A percentile compares a stretch with the other conserved stretches of the same genome.
phyloP scores from a whole-genome alignment of 345 rosid species.

The Microthlaspi erraticum region DNA sequence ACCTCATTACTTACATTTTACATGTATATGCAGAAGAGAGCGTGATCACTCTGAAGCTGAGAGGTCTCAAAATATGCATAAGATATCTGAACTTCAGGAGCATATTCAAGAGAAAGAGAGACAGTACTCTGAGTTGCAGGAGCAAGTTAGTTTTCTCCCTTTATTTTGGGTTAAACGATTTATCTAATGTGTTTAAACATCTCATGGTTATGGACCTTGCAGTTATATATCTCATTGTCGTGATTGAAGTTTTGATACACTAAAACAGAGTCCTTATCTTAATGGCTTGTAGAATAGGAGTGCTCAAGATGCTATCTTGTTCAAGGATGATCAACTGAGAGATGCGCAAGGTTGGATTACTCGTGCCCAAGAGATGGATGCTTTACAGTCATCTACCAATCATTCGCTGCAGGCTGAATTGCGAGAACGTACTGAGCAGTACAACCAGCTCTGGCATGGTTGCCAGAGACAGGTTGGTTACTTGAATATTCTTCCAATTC shows the following conservation, averaged over 20 bases:
- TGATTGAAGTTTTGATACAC: background rate
- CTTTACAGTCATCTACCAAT: slow-evolving; percentile 71
- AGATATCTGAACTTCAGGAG: slow-evolving; percentile 88
- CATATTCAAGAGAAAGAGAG: slow-evolving; percentile 91
- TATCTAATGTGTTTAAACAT: background rate
- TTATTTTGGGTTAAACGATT: slow-evolving; percentile 6
- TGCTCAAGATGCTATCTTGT: slow-evolving; percentile 81
- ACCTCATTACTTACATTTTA: too few relatives aligned
- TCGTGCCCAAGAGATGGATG: slow-evolving; percentile 90
- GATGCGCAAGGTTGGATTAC: slow-evolving; percentile 81
- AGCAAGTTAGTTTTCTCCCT: slow-evolving; percentile 62
- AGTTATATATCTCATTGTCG: slow-evolving; percentile 5
- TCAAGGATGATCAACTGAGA: slow-evolving; percentile 88
- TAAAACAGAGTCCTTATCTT: slow-evolving; percentile 25
- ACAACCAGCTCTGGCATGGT: slow-evolving; percentile 87
- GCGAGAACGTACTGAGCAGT: slow-evolving; percentile 84
- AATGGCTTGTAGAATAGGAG: slow-evolving; percentile 73
- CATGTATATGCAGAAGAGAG: slow-evolving; percentile 70
- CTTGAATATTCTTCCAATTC: slow-evolving; percentile 24
- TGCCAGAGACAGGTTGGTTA: slow-evolving; percentile 92
- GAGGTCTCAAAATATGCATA: slow-evolving; percentile 76
- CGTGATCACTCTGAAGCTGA: slow-evolving; percentile 98
- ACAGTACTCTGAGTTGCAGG: slow-evolving; percentile 82
- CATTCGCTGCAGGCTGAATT: slow-evolving; percentile 82
- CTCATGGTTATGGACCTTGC: slow-evolving; percentile 22